Base-by-base conservation (phyloP, 345 rosid species). In the Xanthoceras sorbifolium region DNA sequence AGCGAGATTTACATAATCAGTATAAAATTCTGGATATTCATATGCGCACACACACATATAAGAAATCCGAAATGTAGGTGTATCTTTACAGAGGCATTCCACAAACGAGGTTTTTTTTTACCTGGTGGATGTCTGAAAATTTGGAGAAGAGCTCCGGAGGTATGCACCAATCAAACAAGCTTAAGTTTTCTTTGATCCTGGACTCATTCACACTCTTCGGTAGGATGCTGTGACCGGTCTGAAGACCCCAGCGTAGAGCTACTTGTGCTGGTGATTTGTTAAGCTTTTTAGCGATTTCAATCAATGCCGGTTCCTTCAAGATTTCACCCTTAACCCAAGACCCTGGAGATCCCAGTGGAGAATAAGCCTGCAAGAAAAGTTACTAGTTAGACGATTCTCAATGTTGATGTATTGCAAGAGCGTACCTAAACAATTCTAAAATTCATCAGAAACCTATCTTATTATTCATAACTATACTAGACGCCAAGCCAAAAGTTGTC, bases 261-360 rank as follows among this genome's bases (percentile, higher is more conserved):
- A 88, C 83, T 63, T 88, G 93, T 57, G 90, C 91, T 5, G 87
- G 89, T 6, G 91, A 85, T 66, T 88, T 90, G 73, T 82, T 77
- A 34, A 84, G 83, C 57, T 88, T 81, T 29, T 81, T 82, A 0
- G 90, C 87, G 64, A 81, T 77, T 75, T 87, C 87, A 38, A 76
- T 25, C 80, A 89, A 67, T 31, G 76, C 68, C 1, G 89, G 85
- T 60, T 90, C 90, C 76, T 84, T 84, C 76, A 88, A 60, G 50
- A 85, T 77, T 70, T 90, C 93, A 42, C 88, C 89, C 67, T 88
- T 90, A 38, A 90, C 50, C 89, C 88, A 90, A 4, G 89, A 77
- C 2, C 91, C 90, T 62, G 91, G 89, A 72, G 90, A 90, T 52
- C 90, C 93, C 55, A 88, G 69, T 7, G 91, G 90, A 25, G 93